phyloP scores from a whole-genome alignment of 1,284 basidiomycete genomes.

The Ceraceosorus bombacis region DNA sequence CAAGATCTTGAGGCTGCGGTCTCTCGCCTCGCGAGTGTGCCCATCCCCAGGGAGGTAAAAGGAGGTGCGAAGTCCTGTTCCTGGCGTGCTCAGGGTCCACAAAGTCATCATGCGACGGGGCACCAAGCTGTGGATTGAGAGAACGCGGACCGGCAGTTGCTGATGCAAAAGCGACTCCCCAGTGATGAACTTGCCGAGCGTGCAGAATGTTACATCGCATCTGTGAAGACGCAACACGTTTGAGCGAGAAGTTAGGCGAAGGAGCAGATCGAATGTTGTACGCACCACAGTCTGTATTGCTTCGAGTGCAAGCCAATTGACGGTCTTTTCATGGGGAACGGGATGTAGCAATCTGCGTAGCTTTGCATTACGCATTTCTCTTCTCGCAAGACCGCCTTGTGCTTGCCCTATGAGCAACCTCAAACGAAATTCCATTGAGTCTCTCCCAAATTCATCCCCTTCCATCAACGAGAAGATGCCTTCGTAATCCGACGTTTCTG shows the following conservation, averaged over 20 bases:
- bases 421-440: too few species aligned
- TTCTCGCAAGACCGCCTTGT: too few species aligned
- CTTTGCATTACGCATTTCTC: too few species aligned
- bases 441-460: too few species aligned
- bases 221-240: background rate
- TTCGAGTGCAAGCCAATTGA: conserved; percentile 32
- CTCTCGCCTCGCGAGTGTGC: conserved; percentile 11
- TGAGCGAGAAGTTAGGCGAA: background rate
- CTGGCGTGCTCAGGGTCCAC: background rate
- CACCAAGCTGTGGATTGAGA: background rate
- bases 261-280: background rate
- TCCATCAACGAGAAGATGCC: too few species aligned
- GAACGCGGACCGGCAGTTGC: conserved; percentile 14
- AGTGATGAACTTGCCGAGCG: conserved; percentile 26
- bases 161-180: conserved; percentile 21
- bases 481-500: too few species aligned
- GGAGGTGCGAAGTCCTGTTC: background rate
- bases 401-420: too few species aligned
- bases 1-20: conserved; percentile 3
- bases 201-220: conserved; percentile 32
- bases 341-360: too few species aligned
- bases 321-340: conserved; percentile 10
- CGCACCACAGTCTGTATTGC: conserved; percentile 26
- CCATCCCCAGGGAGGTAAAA: conserved; percentile 8
- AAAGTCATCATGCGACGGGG: conserved; percentile 3